Evolutionary conservation across 352 stramenopile genomes (phyloP).

Genomic region (Plasmopara muralis): DNA sequence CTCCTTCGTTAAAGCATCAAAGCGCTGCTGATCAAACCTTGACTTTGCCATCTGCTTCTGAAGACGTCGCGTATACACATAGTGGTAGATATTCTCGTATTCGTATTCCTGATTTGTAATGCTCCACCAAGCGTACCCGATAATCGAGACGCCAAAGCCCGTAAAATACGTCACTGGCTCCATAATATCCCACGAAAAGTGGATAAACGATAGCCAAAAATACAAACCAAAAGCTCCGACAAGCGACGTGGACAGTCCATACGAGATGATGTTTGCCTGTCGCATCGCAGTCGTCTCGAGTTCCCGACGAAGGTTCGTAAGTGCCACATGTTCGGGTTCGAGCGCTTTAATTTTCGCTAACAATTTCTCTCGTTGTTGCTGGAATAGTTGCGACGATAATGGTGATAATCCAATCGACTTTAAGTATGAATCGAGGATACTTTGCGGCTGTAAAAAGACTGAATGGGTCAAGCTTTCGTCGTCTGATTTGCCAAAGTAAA

Average conservation of each 20-base stretch:
- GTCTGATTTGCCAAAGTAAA: slow-evolving; percentile 72
- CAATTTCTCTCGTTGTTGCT: slow-evolving; percentile 51
- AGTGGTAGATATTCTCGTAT: slow-evolving; percentile 86
- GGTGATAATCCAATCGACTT: slow-evolving; percentile 68
- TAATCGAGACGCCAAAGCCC: slow-evolving; percentile 68
- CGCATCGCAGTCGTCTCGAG: slow-evolving; percentile 52
- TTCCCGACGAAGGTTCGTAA: slow-evolving; percentile 56
- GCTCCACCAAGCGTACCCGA: slow-evolving; percentile 82
- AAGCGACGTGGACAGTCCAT: slow-evolving; percentile 50
- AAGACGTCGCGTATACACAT: slow-evolving; percentile 66
- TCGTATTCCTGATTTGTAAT: slow-evolving; percentile 83
- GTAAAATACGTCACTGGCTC: slow-evolving; percentile 88
- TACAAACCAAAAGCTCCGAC: slow-evolving; percentile 78
- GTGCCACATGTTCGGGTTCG: slow-evolving; percentile 59
- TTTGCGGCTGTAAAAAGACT: slow-evolving; percentile 77
- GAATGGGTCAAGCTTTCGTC: slow-evolving; percentile 68
- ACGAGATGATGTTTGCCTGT: slow-evolving; percentile 51
- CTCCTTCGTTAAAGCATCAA: slow-evolving; percentile 33
- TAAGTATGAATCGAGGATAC: slow-evolving; percentile 72
- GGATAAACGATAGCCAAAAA: slow-evolving; percentile 84
- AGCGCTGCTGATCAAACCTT: slow-evolving; percentile 50
- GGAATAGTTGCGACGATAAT: slow-evolving; percentile 60
- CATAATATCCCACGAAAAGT: slow-evolving; percentile 89
- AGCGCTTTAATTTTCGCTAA: slow-evolving; percentile 60
- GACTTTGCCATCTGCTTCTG: slow-evolving; percentile 46